These are phyloP conservation scores for Prunus mume DNA, from an alignment of 306 rosid species.

Conservation along the genomic window DNA sequence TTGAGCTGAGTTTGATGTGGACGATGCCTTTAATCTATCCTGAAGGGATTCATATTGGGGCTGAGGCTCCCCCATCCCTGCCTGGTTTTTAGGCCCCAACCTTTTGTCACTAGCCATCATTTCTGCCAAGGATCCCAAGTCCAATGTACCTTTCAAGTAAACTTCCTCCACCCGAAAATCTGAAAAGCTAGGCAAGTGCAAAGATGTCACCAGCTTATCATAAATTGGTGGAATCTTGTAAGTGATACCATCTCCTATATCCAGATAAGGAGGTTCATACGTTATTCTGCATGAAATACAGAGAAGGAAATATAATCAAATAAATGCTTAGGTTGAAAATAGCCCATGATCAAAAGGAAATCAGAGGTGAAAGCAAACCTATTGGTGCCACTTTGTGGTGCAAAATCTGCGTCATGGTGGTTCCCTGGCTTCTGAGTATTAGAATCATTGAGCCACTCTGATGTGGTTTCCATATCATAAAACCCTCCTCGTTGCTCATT, in stretches of 20 bases:
- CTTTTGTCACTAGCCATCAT: constrained; percentile 84
- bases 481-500: constrained; percentile 56
- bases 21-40: constrained; percentile 58
- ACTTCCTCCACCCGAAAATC: constrained; percentile 84
- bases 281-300: constrained; percentile 51
- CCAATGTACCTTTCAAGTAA: constrained; percentile 86
- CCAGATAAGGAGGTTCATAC: constrained; percentile 84
- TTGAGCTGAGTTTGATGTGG: constrained; percentile 61
- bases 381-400: constrained; percentile 37
- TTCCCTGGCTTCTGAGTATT: constrained; percentile 55
- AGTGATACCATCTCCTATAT: constrained; percentile 80
- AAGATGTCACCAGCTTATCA: constrained; percentile 63
- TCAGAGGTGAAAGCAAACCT: constrained; percentile 52
- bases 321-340: background rate
- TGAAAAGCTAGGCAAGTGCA: constrained; percentile 79
- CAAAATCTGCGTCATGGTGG: constrained; percentile 45
- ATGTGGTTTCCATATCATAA: constrained; percentile 50
- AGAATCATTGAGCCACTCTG: constrained; percentile 65
- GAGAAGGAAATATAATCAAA: constrained; percentile 5
- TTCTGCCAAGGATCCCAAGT: constrained; percentile 89
- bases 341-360: constrained; percentile 17
- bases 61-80: constrained; percentile 81
- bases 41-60: constrained; percentile 81
- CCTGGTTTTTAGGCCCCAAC: constrained; percentile 55
- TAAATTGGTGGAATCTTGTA: constrained; percentile 89